phyloP scores from a whole-genome alignment of 352 stramenopile species.

The Vaucheria bursata region DNA sequence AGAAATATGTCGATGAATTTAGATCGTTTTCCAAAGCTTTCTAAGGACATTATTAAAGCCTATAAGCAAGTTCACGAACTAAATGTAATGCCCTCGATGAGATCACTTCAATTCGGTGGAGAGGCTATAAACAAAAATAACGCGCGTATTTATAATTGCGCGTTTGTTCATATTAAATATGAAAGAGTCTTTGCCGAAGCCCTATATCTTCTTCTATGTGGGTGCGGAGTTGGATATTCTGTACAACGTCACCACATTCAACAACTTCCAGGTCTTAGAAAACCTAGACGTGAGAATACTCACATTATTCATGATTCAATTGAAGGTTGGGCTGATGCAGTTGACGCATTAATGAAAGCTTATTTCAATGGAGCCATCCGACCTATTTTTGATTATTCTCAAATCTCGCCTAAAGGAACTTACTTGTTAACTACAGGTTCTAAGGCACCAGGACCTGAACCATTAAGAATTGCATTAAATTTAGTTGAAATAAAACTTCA shows the following conservation, averaged over 20 bases:
- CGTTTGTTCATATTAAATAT: background rate
- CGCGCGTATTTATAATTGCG: background rate
- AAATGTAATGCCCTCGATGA: background rate
- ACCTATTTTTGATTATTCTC: background rate
- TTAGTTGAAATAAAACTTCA: background rate
- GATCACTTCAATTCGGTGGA: background rate
- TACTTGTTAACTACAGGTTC: background rate
- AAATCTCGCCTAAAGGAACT: background rate
- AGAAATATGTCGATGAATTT: background rate
- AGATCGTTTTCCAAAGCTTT: background rate
- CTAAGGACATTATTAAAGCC: background rate
- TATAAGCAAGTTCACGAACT: background rate
- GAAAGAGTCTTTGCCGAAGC: background rate
- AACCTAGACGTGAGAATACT: background rate
- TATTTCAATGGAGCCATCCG: background rate
- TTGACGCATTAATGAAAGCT: constrained; percentile 8
- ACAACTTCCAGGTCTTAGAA: background rate
- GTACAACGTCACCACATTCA: background rate
- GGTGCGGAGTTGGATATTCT: background rate
- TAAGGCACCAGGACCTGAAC: constrained; percentile 3
- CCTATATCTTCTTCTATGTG: background rate
- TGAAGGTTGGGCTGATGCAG: constrained; percentile 4
- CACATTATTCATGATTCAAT: background rate
- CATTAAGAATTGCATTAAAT: background rate
- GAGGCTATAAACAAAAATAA: background rate